Conservation (phyloP, 139 green algal genomes). For the Chlorella sp. region DNA sequence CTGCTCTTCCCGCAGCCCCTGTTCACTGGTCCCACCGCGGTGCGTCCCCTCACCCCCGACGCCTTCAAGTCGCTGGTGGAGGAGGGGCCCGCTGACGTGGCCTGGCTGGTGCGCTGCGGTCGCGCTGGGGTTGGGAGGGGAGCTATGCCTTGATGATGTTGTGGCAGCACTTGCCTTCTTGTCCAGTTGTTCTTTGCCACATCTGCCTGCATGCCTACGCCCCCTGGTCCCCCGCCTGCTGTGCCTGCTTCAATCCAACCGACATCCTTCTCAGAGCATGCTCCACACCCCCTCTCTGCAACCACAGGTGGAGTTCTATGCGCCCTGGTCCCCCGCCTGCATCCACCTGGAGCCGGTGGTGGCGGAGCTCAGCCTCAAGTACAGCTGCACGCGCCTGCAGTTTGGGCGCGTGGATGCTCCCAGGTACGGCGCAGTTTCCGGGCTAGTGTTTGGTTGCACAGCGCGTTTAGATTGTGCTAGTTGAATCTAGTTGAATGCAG, state of each 20-base stretch:
- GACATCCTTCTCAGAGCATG: too few species aligned
- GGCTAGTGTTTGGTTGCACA: too few species aligned
- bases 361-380: conserved; percentile 55
- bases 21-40: conserved; percentile 42
- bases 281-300: too few species aligned
- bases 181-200: too few species aligned
- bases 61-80: conserved; percentile 44
- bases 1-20: conserved; percentile 52
- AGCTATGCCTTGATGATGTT: too few species aligned
- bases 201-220: too few species aligned
- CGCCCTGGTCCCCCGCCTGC: conserved; percentile 55
- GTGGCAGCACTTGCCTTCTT: too few species aligned
- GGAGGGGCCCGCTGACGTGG: not conserved
- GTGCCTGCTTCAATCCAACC: too few species aligned
- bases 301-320: conserved; percentile 60
- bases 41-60: conserved; percentile 51
- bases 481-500: too few species aligned
- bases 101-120: conserved; percentile 39
- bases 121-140: not conserved
- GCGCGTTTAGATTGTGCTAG: too few species aligned
- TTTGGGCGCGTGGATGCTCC: conserved; percentile 61
- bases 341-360: conserved; percentile 60
- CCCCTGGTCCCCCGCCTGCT: too few species aligned
- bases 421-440: not conserved
- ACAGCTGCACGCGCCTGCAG: conserved; percentile 42